Base-by-base conservation (phyloP, 495 filamentous ascomycete genomes). In the Platismatia glauca region DNA sequence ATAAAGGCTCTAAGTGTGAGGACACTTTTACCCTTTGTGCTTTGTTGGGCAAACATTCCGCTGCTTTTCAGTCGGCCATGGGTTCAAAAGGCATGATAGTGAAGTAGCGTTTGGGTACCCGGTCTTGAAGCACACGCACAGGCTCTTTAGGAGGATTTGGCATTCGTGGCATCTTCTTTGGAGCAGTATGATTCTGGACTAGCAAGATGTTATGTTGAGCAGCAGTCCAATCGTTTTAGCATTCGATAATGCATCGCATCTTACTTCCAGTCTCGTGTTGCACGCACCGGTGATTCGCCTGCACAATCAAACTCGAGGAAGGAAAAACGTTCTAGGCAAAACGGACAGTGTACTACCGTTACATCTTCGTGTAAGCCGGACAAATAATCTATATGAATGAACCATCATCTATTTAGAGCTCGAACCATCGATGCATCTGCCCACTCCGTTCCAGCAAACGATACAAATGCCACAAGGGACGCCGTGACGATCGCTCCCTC, bases 41-140 rank as follows among this genome's bases (percentile, higher is more conserved):
- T 13, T 13, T 46, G 5, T 24, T 46, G 44, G 44, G n/a, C 2
- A 3, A 3, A 29, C 22, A 6, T 59, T 33, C 37, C 34, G 16
- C n/a, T 59, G n/a, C 7, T 18, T 48, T 57, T 39, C 35, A 9
- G 33, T 50, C 22, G 44, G 64, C 29, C 22, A 63, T 63, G 64
- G 35, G 24, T 64, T 57, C 9, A 9, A n/a, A 15, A 55, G 37
- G 15, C 53, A 34, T 44, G 39, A n/a, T 60, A 22, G 22, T 27
- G 18, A 35, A 38, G 16, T 13, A 60, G 33, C 1, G 20, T 53
- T 61, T 22, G 46, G 59, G 22, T 38, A 4, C n/a, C 0, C 43
- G 20, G 43, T 46, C 1, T 33, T 29, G 34, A 12, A n/a, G 16
- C 20, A 35, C 6, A 31, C 0, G 57, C 16, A 22, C 1, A 3